Evolutionary conservation across 176 grass and related monocot genomes (phyloP).

Genomic region (Avena atlantica): DNA sequence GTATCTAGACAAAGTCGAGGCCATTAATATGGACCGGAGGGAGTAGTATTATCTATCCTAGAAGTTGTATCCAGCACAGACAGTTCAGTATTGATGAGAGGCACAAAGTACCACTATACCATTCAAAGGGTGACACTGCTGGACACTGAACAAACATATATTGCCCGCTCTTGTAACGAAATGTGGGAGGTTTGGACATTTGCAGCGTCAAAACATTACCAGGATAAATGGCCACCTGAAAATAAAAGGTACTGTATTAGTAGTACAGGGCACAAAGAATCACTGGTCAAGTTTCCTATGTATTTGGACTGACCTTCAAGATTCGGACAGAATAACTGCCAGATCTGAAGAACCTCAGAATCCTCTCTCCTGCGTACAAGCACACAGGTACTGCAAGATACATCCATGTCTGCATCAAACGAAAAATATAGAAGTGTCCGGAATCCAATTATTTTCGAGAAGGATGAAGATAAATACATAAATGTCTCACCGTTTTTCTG

Average conservation of each 20-base stretch:
- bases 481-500: slow-evolving; percentile 74
- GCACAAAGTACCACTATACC: slow-evolving; percentile 53
- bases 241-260: slow-evolving; percentile 27
- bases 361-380: slow-evolving; percentile 86
- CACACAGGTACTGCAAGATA: slow-evolving; percentile 92
- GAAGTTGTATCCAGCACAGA: background rate
- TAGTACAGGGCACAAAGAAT: slow-evolving; percentile 42
- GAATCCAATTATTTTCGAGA: background rate
- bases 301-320: slow-evolving; percentile 68
- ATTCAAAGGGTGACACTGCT: slow-evolving; percentile 93
- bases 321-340: slow-evolving; percentile 89
- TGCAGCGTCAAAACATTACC: slow-evolving; percentile 94
- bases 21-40: too few relatives aligned
- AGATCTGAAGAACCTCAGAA: slow-evolving; percentile 85
- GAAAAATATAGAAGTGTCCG: slow-evolving; percentile 37
- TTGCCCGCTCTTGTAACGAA: slow-evolving; percentile 95
- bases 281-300: slow-evolving; percentile 33
- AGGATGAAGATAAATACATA: slow-evolving; percentile 21
- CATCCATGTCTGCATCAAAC: slow-evolving; percentile 94
- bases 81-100: slow-evolving; percentile 10
- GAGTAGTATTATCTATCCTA: slow-evolving; percentile 8
- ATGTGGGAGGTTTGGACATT: slow-evolving; percentile 87
- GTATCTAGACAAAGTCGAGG: too few relatives aligned
- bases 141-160: slow-evolving; percentile 99
- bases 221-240: slow-evolving; percentile 96